A percentile compares a stretch with the other conserved stretches of the same genome.
Conservation (phyloP, 768 basidiomycete species). For the Agaricus sinodeliciosus region DNA sequence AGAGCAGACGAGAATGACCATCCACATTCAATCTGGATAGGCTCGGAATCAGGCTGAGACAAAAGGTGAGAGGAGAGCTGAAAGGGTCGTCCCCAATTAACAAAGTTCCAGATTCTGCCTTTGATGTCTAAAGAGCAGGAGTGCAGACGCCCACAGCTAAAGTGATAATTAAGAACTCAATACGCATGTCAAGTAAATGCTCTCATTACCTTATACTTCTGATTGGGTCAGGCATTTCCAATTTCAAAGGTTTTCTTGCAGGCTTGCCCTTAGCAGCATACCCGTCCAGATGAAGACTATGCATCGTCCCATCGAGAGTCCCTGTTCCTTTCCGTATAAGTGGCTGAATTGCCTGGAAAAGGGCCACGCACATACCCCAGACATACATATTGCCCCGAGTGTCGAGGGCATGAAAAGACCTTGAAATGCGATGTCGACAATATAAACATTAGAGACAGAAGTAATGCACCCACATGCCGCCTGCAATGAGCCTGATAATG, state of each 20-base stretch:
- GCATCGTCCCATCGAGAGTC: conserved; percentile 43
- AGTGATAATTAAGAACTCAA: conserved; percentile 4
- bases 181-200: conserved; percentile 2
- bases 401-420: conserved; percentile 86
- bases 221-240: conserved; percentile 52
- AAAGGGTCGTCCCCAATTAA: conserved; percentile 76
- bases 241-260: conserved; percentile 47
- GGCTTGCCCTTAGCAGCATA: conserved; percentile 47
- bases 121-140: conserved; percentile 55
- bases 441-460: conserved; percentile 1
- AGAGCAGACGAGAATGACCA: conserved; percentile 77
- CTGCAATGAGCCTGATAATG: conserved; percentile 69
- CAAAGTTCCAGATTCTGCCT: conserved; percentile 65
- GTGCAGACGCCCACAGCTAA: conserved; percentile 75
- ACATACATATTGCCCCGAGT: conserved; percentile 64
- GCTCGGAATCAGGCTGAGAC: conserved; percentile 33
- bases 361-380: conserved; percentile 55
- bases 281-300: conserved; percentile 40
- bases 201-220: conserved; percentile 55
- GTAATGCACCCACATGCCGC: conserved; percentile 61
- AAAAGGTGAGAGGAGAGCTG: conserved; percentile 44
- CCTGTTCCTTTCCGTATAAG: conserved; percentile 31
- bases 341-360: neutral
- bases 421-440: conserved; percentile 20
- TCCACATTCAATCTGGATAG: conserved; percentile 68